phyloP scores from a whole-genome alignment of 805 yeast genomes.

The Ogataea pilisensis region DNA sequence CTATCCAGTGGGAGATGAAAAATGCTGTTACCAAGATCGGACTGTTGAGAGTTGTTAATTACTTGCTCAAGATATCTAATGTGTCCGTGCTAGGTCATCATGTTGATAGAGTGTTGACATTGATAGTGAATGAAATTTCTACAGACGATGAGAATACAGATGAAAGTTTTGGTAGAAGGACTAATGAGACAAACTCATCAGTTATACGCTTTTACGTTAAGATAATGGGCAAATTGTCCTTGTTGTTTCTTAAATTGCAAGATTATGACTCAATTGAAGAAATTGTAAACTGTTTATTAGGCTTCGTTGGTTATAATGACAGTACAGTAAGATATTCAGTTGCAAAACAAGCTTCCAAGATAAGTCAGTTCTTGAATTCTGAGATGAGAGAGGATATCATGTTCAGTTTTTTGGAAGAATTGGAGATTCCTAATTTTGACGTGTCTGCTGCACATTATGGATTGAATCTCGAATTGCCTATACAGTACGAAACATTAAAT shows the following conservation, averaged over 20 bases:
- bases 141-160: not conserved
- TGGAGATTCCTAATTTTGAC: conserved; percentile 25
- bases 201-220: conserved; percentile 26
- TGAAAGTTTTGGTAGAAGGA: too few species aligned
- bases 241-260: conserved; percentile 17
- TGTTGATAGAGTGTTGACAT: conserved; percentile 12
- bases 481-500: conserved; percentile 32
- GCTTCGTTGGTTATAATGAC: conserved; percentile 42
- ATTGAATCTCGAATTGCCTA: conserved; percentile 1
- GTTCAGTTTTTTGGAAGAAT: conserved; percentile 28
- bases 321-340: conserved; percentile 57
- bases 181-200: conserved; percentile 1
- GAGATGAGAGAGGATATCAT: conserved; percentile 42
- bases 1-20: conserved; percentile 15
- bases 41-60: conserved; percentile 19
- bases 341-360: conserved; percentile 60
- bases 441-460: not conserved
- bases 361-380: conserved; percentile 32
- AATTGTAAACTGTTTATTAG: conserved; percentile 45
- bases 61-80: conserved; percentile 18
- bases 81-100: conserved; percentile 3
- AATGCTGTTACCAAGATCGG: conserved; percentile 16
- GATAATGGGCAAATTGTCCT: conserved; percentile 38
- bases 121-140: conserved; percentile 15
- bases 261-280: conserved; percentile 41